Evolutionary conservation across 176 grass and related monocot genomes (phyloP), one percentile per base, ranked within the genome.

Genomic region (Musa schizocarpa): DNA sequence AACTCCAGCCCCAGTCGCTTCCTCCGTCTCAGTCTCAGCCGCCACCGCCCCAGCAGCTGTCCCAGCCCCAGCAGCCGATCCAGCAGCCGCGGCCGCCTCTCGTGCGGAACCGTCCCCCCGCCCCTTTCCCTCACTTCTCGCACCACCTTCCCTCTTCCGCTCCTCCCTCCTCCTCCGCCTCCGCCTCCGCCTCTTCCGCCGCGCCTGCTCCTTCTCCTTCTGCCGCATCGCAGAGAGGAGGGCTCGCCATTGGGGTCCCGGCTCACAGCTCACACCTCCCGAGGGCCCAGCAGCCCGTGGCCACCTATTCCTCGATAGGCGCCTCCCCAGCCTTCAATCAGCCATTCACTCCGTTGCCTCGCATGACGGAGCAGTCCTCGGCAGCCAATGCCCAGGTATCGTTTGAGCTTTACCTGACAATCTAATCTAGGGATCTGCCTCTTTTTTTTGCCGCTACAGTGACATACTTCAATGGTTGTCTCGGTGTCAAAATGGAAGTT

Each of bases 261-360:
- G 77, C 90, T 9, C 86, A 84, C 64, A 34, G 54, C 56, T 72
- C 86, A 8, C 90, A 76, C 27, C 14, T 62, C 11, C 52, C 71
- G 16, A 77, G 87, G 22, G 65, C 81, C 26, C 52, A 61, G 71
- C 86, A 84, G 79, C 77, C 90, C 14, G 63, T 82, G 51, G 76
- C 82, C 19, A 78, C 86, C 71, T 76, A 84, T 9, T 73, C 86
- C 9, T 89, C 68, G 16, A 51, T 92, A 21, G 76, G 83, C 52
- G 86, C 90, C 11, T 83, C 86, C 19, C 79, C 79, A 14, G 50
- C 90, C 27, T 87, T 92, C 71, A 73, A 73, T 26, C 84, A 89
- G 16, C 87, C 88, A 53, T 89, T 92, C 65, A 74, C 77, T 77
- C 63, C 84, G 11, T 62, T 85, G 69, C 74, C 88, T 73, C 84